phyloP scores from a whole-genome alignment of 225 moss, liverwort and hornwort genomes.

The Pseudisothecium myosuroides region DNA sequence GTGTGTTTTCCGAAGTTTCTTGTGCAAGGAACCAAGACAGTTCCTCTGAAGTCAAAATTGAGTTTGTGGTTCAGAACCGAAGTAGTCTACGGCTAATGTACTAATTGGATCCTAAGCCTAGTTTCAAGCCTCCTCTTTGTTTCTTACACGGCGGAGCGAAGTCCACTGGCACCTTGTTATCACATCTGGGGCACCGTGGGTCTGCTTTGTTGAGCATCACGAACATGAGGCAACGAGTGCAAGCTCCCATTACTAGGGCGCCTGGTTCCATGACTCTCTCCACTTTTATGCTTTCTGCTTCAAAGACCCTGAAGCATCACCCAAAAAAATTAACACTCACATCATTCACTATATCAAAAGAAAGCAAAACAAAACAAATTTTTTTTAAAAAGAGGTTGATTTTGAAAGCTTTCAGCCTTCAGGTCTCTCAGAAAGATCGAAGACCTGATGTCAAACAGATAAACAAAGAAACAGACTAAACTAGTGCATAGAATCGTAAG shows the following conservation, averaged over 20 bases:
- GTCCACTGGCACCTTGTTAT: neutral
- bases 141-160: neutral
- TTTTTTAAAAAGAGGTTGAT: too few relatives aligned
- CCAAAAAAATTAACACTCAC: neutral
- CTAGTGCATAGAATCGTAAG: neutral
- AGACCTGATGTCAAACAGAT: neutral
- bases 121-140: neutral
- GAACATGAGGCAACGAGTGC: neutral
- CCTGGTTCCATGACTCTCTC: neutral
- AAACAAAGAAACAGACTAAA: neutral
- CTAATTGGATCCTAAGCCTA: neutral
- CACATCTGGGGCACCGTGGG: neutral
- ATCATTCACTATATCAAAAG: neutral
- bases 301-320: neutral
- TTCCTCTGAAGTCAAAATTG: neutral
- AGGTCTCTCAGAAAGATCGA: neutral
- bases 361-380: too few relatives aligned
- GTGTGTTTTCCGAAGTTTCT: neutral
- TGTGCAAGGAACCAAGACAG: neutral
- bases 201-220: neutral
- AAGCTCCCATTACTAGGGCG: neutral
- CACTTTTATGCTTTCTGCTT: neutral
- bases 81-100: neutral
- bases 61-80: neutral
- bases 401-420: neutral